Percentiles rank a stretch among this genome's conserved stretches.
phyloP scores from a whole-genome alignment of 2,329 filamentous ascomycete species.

The Chaetomium strumarium region DNA sequence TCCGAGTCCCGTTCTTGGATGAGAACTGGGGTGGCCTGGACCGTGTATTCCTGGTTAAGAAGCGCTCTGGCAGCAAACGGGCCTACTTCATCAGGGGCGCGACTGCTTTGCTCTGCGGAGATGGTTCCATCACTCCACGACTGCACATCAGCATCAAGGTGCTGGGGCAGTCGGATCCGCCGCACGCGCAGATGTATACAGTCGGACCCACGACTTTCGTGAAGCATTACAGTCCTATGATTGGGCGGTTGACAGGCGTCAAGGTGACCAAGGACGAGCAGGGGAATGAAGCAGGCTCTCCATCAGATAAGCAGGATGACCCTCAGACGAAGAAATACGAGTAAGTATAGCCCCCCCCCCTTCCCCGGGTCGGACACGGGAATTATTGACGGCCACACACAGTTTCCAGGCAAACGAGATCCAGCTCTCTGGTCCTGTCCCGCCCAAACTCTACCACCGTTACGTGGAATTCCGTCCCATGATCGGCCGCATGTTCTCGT shows the following conservation, averaged over 20 bases:
- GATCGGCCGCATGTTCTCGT: slow-evolving; percentile 81
- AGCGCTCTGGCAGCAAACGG: slow-evolving; percentile 78
- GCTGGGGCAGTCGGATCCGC: slow-evolving; percentile 68
- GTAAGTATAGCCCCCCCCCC: slow-evolving; percentile 39
- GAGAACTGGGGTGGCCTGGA: slow-evolving; percentile 64
- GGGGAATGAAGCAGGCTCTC: slow-evolving; percentile 33
- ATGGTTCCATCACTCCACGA: slow-evolving; percentile 61
- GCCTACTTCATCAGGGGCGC: slow-evolving; percentile 72
- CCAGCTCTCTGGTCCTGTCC: slow-evolving; percentile 78
- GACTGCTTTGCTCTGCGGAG: slow-evolving; percentile 54
- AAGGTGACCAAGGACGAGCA: slow-evolving; percentile 59
- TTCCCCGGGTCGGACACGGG: not conserved
- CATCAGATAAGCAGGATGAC: slow-evolving; percentile 33
- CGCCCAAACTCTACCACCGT: slow-evolving; percentile 75
- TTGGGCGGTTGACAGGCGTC: slow-evolving; percentile 71
- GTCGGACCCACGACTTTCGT: slow-evolving; percentile 69
- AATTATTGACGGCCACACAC: slow-evolving; percentile 16
- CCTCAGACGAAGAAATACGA: slow-evolving; percentile 67
- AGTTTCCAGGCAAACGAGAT: slow-evolving; percentile 93
- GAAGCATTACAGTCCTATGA: slow-evolving; percentile 82
- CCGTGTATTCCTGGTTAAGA: slow-evolving; percentile 66
- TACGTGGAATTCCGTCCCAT: slow-evolving; percentile 92
- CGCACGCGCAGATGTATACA: slow-evolving; percentile 68
- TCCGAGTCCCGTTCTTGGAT: slow-evolving; percentile 54
- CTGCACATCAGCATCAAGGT: slow-evolving; percentile 70